phyloP scores from a whole-genome alignment of 1,284 basidiomycete genomes.

The Pseudozyma tsukubaensis region DNA sequence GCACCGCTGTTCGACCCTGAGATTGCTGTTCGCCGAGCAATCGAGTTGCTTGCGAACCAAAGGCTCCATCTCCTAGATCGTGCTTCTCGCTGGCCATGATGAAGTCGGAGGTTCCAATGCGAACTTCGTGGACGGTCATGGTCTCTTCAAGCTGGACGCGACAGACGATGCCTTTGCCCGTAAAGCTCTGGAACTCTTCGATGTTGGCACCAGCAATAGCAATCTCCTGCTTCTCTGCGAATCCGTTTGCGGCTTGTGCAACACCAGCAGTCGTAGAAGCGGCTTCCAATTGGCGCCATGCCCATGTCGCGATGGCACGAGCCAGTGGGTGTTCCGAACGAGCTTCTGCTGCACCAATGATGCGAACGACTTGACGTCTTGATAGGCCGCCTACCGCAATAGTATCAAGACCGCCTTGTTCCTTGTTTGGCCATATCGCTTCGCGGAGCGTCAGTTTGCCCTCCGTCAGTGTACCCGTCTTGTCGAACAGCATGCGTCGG shows the following conservation, averaged over 20 bases:
- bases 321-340: constrained; percentile 96
- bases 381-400: constrained; percentile 36
- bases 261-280: not conserved
- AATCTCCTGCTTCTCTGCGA: constrained; percentile 6
- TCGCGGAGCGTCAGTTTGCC: constrained; percentile 82
- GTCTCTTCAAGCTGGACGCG: constrained; percentile 47
- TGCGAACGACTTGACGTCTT: constrained; percentile 67
- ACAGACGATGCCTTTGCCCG: constrained; percentile 83
- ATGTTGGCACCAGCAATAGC: constrained; percentile 71
- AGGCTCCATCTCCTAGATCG: constrained; percentile 15
- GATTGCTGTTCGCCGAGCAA: constrained; percentile 50
- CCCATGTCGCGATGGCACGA: constrained; percentile 85
- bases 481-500: constrained; percentile 88
- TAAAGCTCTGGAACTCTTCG: constrained; percentile 81
- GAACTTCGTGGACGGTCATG: constrained; percentile 49
- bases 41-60: constrained; percentile 13
- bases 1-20: constrained; percentile 60
- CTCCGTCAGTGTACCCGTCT: constrained; percentile 95
- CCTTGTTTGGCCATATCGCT: constrained; percentile 79
- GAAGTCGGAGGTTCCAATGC: constrained; percentile 58
- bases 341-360: constrained; percentile 87
- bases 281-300: constrained; percentile 73
- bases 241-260: not conserved
- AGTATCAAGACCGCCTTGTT: constrained; percentile 19
- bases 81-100: constrained; percentile 22